Percentiles rank a stretch among this genome's conserved stretches.
Evolutionary conservation across 2,329 filamentous ascomycete genomes (phyloP).

Genomic region (Geoglossum cookeanum): DNA sequence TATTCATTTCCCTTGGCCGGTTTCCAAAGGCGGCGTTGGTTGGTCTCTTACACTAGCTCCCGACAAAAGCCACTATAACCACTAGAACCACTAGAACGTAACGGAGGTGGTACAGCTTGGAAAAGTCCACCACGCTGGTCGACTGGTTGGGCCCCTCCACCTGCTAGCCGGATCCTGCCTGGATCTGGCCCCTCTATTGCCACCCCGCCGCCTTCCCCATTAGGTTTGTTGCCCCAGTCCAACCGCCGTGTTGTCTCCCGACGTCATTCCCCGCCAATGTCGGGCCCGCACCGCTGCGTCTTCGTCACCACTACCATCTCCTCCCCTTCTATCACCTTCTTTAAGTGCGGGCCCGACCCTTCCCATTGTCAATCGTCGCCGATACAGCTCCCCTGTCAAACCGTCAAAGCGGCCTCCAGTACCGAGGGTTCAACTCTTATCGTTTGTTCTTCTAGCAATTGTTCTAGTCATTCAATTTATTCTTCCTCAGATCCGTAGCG

Average conservation of each 20-base stretch:
- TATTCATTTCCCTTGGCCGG: no score
- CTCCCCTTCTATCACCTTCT: background rate
- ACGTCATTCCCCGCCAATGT: constrained; percentile 1
- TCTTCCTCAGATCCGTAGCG: background rate
- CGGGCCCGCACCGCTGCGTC: background rate
- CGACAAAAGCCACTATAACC: no score
- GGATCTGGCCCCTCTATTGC: background rate
- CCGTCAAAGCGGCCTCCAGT: background rate
- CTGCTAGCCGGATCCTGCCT: background rate
- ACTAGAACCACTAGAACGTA: no score
- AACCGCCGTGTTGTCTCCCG: background rate
- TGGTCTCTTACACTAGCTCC: no score
- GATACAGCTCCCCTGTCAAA: background rate
- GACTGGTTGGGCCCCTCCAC: no score
- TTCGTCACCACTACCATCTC: background rate
- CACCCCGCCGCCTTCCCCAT: background rate
- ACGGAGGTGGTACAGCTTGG: no score
- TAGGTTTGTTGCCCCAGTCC: background rate
- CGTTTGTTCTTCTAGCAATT: background rate
- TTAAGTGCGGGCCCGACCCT: background rate
- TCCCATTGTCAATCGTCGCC: background rate
- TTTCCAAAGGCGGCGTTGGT: no score
- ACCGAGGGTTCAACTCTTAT: background rate
- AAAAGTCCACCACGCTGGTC: no score
- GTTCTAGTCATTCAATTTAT: constrained; percentile 1